These are phyloP conservation scores for Crithidia sp. DNA, from an alignment of 208 protist species.

Conservation along the genomic window DNA sequence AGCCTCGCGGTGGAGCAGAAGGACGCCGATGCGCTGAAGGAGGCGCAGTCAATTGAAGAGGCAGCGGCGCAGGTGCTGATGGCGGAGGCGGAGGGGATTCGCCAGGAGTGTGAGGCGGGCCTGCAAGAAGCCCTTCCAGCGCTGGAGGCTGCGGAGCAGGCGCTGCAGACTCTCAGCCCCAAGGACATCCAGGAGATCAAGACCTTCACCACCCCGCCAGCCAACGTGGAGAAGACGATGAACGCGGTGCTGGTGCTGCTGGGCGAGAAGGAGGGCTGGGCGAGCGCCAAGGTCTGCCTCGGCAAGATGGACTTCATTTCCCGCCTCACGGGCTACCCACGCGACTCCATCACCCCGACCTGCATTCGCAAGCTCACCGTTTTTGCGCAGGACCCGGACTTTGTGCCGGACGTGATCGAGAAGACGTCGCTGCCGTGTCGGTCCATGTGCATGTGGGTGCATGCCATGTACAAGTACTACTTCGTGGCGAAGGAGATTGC, in stretches of 20 bases:
- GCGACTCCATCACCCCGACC: slow-evolving; percentile 83
- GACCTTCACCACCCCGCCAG: slow-evolving; percentile 90
- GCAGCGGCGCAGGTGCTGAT: slow-evolving; percentile 76
- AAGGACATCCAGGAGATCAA: slow-evolving; percentile 95
- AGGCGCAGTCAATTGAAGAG: slow-evolving; percentile 85
- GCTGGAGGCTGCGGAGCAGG: slow-evolving; percentile 87
- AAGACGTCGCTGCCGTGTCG: slow-evolving; percentile 93
- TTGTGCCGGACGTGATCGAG: slow-evolving; percentile 91
- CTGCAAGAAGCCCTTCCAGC: slow-evolving; percentile 95
- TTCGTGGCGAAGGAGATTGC: slow-evolving; percentile 90
- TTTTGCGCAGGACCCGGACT: slow-evolving; percentile 93
- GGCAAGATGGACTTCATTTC: slow-evolving; percentile 90
- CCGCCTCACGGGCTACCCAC: slow-evolving; percentile 86
- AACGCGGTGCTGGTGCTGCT: slow-evolving; percentile 95
- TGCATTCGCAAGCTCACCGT: slow-evolving; percentile 89
- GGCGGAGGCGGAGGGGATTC: slow-evolving; percentile 86
- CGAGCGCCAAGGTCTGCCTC: slow-evolving; percentile 88
- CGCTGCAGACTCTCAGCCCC: slow-evolving; percentile 91
- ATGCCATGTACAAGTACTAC: slow-evolving; percentile 95
- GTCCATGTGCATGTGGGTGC: slow-evolving; percentile 96
- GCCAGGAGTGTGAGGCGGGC: slow-evolving; percentile 91
- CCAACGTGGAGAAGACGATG: slow-evolving; percentile 91
- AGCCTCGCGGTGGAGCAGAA: slow-evolving; percentile 86
- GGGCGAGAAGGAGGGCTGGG: slow-evolving; percentile 93
- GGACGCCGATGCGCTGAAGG: slow-evolving; percentile 84